These are phyloP conservation scores for Antitrichia curtipendula DNA, from an alignment of 225 moss, liverwort and hornwort genomes.

Conservation along the genomic window DNA sequence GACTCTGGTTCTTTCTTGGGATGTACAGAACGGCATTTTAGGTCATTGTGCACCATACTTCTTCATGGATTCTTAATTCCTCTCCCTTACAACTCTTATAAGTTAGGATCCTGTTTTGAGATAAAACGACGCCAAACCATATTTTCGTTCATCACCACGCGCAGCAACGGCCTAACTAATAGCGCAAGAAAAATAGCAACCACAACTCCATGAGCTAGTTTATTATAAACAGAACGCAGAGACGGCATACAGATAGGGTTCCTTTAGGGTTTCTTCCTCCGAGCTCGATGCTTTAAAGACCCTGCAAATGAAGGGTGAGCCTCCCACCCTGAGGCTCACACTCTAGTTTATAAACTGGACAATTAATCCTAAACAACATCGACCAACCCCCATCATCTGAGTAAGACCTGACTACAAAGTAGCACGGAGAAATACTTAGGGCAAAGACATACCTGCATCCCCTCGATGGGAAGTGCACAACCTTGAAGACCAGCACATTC, in stretches of 20 bases:
- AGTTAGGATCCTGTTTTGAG: conserved; percentile 1
- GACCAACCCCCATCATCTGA: not conserved
- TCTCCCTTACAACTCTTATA: not conserved
- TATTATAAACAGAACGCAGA: not conserved
- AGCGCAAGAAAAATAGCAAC: not conserved
- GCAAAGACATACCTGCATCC: conserved; percentile 17
- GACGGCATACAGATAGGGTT: not conserved
- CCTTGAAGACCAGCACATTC: conserved; percentile 32
- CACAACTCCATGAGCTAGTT: not conserved
- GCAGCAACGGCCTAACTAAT: not conserved
- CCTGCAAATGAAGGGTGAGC: not conserved
- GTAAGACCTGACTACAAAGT: not conserved
- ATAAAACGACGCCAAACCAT: not conserved
- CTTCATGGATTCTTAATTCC: not conserved
- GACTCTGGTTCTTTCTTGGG: not conserved
- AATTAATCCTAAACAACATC: not conserved
- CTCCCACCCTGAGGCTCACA: no score
- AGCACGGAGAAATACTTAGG: not conserved
- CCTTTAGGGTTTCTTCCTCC: not conserved
- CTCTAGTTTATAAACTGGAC: not conserved
- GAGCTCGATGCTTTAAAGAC: not conserved
- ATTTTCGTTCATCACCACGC: not conserved
- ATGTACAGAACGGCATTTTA: not conserved
- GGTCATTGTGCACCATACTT: not conserved
- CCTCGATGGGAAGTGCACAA: conserved; percentile 23